phyloP scores from a whole-genome alignment of 2,329 filamentous ascomycete species.

The Acrocalymma vagum region DNA sequence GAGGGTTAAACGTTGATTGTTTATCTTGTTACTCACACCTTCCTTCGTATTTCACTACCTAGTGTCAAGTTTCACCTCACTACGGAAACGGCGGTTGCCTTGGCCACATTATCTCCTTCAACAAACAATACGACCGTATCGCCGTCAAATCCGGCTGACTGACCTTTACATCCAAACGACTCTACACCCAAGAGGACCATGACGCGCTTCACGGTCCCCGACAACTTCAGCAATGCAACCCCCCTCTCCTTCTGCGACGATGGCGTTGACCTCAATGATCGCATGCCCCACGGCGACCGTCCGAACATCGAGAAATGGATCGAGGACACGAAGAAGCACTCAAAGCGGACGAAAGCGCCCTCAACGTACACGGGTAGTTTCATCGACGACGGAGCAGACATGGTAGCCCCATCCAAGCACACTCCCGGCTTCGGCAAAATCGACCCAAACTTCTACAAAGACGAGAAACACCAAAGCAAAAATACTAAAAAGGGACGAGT shows the following conservation, averaged over 20 bases:
- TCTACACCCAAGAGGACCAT: background rate
- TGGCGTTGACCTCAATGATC: conserved; percentile 21
- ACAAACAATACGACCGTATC: background rate
- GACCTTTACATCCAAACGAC: background rate
- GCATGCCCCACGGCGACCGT: conserved; percentile 16
- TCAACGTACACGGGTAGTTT: conserved; percentile 34
- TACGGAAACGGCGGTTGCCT: background rate
- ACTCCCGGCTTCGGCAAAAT: conserved; percentile 25
- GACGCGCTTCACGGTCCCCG: background rate
- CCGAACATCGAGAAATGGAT: conserved; percentile 21
- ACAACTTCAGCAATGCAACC: conserved; percentile 23
- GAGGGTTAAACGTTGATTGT: too few relatives aligned
- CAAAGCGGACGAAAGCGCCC: too few relatives aligned
- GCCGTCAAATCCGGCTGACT: background rate
- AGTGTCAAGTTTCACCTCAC: background rate
- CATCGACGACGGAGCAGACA: conserved; percentile 39
- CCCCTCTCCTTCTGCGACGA: conserved; percentile 35
- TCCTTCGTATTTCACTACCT: conserved; percentile 8
- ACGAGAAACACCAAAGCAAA: too few relatives aligned
- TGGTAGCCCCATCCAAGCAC: conserved; percentile 5
- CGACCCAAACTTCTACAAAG: conserved; percentile 22
- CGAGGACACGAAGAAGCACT: conserved; percentile 1
- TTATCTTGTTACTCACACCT: conserved; percentile 1
- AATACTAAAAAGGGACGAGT: too few relatives aligned
- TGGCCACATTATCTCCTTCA: background rate